Base-by-base conservation (phyloP, 345 rosid species). In the Raphanus sativus region DNA sequence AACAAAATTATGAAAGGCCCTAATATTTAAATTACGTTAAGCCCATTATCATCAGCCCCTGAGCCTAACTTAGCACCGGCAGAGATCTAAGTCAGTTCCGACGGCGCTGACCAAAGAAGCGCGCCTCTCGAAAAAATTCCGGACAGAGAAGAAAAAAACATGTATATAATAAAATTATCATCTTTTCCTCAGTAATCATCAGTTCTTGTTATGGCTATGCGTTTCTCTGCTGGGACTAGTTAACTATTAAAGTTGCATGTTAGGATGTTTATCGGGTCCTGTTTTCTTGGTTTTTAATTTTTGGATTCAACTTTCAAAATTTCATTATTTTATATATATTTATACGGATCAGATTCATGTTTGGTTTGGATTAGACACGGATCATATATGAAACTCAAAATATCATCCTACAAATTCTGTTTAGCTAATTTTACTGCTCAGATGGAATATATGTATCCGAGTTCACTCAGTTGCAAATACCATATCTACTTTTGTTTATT, bases 31-130 rank as follows among this genome's bases (percentile, higher is more conserved):
- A 58, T 58, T 11, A 25, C 30, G 25, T 24, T 11, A 61, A 61
- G 65, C 73, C 67, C 67, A 59, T 56, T 5, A 42, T 36, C 42
- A 36, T 36, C 5, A 29, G 64, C 54, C 54, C 63, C 64, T 10
- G 0, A 24, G 65, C 62, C 13, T 29, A 69, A 50, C 25, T 0
- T 32, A 5, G 45, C 36, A 30, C 3, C 50, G 54, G 26, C 15
- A 40, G 59, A 38, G 32, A 74, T 67, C 62, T 12, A 58, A 76
- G 64, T 69, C 75, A 71, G 29, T 40, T 33, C 6, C 76, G 76
- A 77, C 81, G 81, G 76, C 76, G 71, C 76, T 65, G 72, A 77
- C 76, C 76, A n/a, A 65, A 65, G 72, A 70, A 71, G 52, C 71
- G 76, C 81, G 76, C 70, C 48, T 40, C 61, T 30, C 38, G 15